phyloP scores from a whole-genome alignment of 257 asterid species.

The Plantago ovata region DNA sequence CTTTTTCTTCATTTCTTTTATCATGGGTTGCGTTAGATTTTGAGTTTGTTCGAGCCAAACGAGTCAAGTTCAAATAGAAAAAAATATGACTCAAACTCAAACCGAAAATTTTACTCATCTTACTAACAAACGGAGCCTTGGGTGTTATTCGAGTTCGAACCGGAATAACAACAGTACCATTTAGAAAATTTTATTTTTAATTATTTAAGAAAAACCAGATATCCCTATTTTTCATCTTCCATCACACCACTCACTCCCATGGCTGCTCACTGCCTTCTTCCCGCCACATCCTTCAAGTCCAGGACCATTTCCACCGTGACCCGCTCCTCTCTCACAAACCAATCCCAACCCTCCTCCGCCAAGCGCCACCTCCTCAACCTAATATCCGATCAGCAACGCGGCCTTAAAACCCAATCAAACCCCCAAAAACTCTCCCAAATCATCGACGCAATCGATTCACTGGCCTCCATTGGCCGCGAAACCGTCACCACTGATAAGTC shows the following conservation, averaged over 20 bases:
- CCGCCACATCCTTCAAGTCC: slow-evolving; percentile 42
- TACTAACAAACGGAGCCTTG: no score
- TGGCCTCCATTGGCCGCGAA: slow-evolving; percentile 46
- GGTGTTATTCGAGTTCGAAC: no score
- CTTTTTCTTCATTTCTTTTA: no score
- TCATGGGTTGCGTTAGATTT: no score
- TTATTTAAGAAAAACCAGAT: no score
- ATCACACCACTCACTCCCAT: slow-evolving; percentile 29
- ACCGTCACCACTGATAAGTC: slow-evolving; percentile 57
- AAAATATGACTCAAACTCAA: no score
- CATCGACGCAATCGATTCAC: slow-evolving; percentile 54
- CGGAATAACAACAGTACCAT: no score
- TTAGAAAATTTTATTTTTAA: no score
- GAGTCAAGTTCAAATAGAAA: no score
- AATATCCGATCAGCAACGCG: slow-evolving; percentile 78
- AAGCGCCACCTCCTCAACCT: slow-evolving; percentile 73
- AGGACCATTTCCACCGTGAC: slow-evolving; percentile 22
- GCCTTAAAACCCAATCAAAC: slow-evolving; percentile 72
- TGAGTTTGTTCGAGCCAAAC: no score
- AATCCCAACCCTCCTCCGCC: slow-evolving; percentile 39
- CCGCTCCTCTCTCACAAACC: slow-evolving; percentile 62
- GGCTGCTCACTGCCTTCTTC: slow-evolving; percentile 51
- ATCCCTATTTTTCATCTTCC: no score
- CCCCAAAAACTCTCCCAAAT: slow-evolving; percentile 65
- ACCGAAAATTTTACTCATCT: no score